Evolutionary conservation across 805 yeast genomes (phyloP), one percentile per base, ranked within the genome.

Genomic region (Spathaspora sp.): DNA sequence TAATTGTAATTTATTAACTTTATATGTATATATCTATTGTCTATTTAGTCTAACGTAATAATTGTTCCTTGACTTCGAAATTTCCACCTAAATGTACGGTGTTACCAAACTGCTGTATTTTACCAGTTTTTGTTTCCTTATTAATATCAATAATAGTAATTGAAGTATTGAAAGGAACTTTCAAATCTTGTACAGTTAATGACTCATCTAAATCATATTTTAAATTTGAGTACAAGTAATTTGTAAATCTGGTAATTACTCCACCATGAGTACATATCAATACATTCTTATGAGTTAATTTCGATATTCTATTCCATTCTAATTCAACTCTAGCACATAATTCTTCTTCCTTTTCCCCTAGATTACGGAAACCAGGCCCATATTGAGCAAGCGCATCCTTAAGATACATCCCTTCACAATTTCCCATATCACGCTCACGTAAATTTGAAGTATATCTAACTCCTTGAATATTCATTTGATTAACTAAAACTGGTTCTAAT

Each of bases 241-340:
- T 78, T 40, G 81, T 62, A 38, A 85, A 75, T 28, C 82, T 78
- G 45, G 89, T 79, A 16, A 89, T 83, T 1, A 87, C 86, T 8
- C 96, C 96, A 18, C 96, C 96, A 64, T 89, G 96, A 12, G 90
- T 81, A 51, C 89, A 81, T 18, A 88, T 53, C 12, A 84, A 70
- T 1, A 86, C 76, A 58, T 87, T 87, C 47, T 66, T 67, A 20
- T 66, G 65, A 0, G 57, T 57, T 2, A 78, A 66, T 26, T 69
- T 70, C 9, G 72, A 67, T 3, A 82, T 62, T 1, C 53, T 48
- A 19, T 72, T 65, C 72, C 86, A 77, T 47, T 76, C 82, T 5
- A 58, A 49, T 8, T 68, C 67, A 5, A 89, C 70, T 51, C 96
- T 72, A 1, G 53, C 62, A 28, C 77, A 59, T 50, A 88, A 76